Evolutionary conservation across 108 stramenopile genomes (phyloP).

Genomic region (Asterionellopsis glacialis): DNA sequence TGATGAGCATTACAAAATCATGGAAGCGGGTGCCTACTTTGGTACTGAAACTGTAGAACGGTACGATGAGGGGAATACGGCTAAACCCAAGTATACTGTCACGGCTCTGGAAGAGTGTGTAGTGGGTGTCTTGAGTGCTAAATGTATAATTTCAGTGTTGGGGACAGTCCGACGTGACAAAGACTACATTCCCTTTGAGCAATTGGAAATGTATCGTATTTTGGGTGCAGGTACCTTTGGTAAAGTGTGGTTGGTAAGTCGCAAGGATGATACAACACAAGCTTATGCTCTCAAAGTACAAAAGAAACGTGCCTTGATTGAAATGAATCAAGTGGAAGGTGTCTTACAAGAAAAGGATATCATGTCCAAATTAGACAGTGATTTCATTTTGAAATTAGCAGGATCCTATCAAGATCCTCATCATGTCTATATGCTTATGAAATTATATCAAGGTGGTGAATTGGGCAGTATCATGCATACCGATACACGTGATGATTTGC

Average conservation of each 20-base stretch:
- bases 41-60: constrained; percentile 53
- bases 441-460: constrained; percentile 85
- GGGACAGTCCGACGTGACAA: constrained; percentile 17
- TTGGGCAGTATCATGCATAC: constrained; percentile 65
- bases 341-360: constrained; percentile 78
- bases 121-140: constrained; percentile 54
- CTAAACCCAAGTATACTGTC: constrained; percentile 36
- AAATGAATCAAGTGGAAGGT: constrained; percentile 74
- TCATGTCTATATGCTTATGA: constrained; percentile 59
- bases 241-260: constrained; percentile 87
- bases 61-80: constrained; percentile 4
- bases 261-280: constrained; percentile 19
- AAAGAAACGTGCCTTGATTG: constrained; percentile 78
- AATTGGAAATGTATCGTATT: constrained; percentile 45
- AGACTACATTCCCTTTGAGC: constrained; percentile 17
- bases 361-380: constrained; percentile 83
- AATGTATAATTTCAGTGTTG: constrained; percentile 54
- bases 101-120: constrained; percentile 56
- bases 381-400: constrained; percentile 88
- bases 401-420: constrained; percentile 78
- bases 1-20: constrained; percentile 24
- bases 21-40: constrained; percentile 55
- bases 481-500: constrained; percentile 24
- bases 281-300: constrained; percentile 90
- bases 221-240: constrained; percentile 94